Evolutionary conservation across 164 flowering plant species (phyloP).

Genomic region (Litsea cubeba): DNA sequence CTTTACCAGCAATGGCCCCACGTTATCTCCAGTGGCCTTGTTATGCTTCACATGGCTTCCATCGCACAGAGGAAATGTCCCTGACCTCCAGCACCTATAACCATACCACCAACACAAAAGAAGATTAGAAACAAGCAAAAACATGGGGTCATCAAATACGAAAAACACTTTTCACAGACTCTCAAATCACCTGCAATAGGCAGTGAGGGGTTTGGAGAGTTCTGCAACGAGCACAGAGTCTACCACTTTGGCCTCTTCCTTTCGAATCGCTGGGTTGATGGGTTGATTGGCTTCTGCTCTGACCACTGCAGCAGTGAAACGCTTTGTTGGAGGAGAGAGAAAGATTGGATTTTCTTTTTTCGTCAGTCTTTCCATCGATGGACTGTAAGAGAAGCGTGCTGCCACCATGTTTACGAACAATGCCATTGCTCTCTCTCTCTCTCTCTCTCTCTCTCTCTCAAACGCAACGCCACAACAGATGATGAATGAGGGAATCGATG

Average conservation of each 20-base stretch:
- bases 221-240: constrained; percentile 74
- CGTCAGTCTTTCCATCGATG: constrained; percentile 7
- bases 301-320: constrained; percentile 8
- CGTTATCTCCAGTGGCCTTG: constrained; percentile 89
- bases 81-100: constrained; percentile 92
- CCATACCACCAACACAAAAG: not conserved
- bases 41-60: constrained; percentile 94
- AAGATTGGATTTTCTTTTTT: not conserved
- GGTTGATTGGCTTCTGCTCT: constrained; percentile 40
- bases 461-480: not conserved
- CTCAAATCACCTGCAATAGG: constrained; percentile 72
- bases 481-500: too few relatives aligned
- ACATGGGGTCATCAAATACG: not conserved
- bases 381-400: constrained; percentile 26
- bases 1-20: constrained; percentile 88
- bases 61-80: constrained; percentile 88
- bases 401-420: constrained; percentile 22
- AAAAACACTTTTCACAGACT: not conserved
- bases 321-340: not conserved
- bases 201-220: constrained; percentile 81
- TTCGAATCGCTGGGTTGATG: constrained; percentile 75
- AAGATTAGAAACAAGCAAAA: not conserved
- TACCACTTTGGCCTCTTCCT: constrained; percentile 71
- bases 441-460: not conserved
- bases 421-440: constrained; percentile 33